Evolutionary conservation across 2,329 filamentous ascomycete species (phyloP), one percentile per base, ranked within the genome.

Genomic region (Chaetomiaceae sp.): DNA sequence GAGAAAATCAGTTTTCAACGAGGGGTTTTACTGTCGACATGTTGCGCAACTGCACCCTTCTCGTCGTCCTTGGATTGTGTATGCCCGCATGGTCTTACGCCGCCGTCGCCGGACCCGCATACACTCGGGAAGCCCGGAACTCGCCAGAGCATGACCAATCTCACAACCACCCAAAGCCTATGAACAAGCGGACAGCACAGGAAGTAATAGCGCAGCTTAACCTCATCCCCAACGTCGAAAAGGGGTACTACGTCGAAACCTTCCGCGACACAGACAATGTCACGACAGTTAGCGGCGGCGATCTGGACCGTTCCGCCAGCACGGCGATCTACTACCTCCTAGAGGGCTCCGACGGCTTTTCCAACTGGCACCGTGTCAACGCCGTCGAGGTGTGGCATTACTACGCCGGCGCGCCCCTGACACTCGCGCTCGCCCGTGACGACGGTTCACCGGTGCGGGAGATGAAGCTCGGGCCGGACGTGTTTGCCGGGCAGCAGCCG

Each of bases 311-410:
- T 51, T 73, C 75, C n/a, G 53, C 66, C 51, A 76, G 73, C 65
- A 78, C 76, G 1, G 70, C 69, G 44, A 80, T 79, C 60, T 80
- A 79, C 66, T 79, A 79, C 58, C 69, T 79, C 0, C 71, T 80
- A 5, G 71, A 78, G 49, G 72, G 73, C 30, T 56, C 64, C 7
- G 64, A 58, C 1, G 71, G 73, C 0, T 58, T 68, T 16, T 80
- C 77, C 4, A 62, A 71, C 53, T 80, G 75, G 77, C 77, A 80
- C 63, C 73, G 74, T 48, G 71, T 61, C 44, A 74, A 78, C 51
- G 72, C 73, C 2, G 72, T 65, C 33, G 75, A 80, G 60, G 64
- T 76, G 8, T 80, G 77, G 77, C 77, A 80, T 59, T 72, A 75
- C 65, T 79, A 79, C 46, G 76, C 74, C 8, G 77, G 77, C 5